These are phyloP conservation scores for Drechslerella coelobrocha DNA, from an alignment of 2,329 filamentous ascomycete species.

Conservation along the genomic window DNA sequence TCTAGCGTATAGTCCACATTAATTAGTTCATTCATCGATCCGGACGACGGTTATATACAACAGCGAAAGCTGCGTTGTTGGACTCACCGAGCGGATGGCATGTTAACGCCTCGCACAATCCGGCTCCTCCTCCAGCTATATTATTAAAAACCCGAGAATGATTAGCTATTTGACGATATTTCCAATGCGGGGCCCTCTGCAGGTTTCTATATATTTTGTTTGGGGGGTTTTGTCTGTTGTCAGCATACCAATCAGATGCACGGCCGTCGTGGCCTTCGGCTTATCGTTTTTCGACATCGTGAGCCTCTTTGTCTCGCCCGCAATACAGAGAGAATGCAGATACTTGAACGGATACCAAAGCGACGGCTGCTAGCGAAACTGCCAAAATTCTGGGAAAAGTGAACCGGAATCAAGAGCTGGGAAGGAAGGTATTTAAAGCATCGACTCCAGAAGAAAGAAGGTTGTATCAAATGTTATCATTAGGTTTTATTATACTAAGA, in stretches of 20 bases:
- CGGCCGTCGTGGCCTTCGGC: conserved; percentile 49
- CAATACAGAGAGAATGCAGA: no score
- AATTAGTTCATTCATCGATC: conserved; percentile 18
- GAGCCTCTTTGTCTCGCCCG: background rate
- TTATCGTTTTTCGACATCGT: conserved; percentile 51
- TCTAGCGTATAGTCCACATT: conserved; percentile 38
- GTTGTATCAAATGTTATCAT: conserved; percentile 37
- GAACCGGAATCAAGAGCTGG: conserved; percentile 5
- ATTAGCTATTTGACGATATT: conserved; percentile 49
- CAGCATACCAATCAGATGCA: conserved; percentile 47
- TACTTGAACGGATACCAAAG: background rate
- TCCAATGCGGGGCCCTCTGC: conserved; percentile 16
- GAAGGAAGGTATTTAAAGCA: conserved; percentile 1
- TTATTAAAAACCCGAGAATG: conserved; percentile 20
- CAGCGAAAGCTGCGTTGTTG: conserved; percentile 37
- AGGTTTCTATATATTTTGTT: no score
- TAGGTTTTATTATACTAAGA: conserved; percentile 38
- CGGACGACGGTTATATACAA: conserved; percentile 10
- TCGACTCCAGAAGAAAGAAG: conserved; percentile 12
- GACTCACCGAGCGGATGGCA: conserved; percentile 87
- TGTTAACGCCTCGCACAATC: conserved; percentile 98
- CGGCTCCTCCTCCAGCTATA: conserved; percentile 89
- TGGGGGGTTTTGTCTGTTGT: background rate
- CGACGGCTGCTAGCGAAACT: conserved; percentile 4
- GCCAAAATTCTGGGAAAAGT: conserved; percentile 2